Evolutionary conservation across 192 early-diverging fungal genomes (phyloP).

Genomic region (Mortierella antarctica): DNA sequence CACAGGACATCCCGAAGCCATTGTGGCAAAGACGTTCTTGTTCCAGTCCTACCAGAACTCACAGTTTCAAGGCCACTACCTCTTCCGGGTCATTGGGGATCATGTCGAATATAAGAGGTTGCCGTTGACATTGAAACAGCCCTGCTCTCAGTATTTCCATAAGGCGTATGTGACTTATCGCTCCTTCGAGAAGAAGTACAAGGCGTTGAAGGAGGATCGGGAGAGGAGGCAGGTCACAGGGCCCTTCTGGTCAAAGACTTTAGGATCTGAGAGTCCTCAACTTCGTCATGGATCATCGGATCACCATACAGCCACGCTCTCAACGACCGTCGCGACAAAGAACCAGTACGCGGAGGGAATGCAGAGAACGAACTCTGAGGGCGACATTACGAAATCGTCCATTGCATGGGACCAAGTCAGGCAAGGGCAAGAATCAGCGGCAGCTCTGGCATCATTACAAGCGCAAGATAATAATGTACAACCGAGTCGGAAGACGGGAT

Average conservation of each 20-base stretch:
- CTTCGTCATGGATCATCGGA: neutral
- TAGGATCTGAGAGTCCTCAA: neutral
- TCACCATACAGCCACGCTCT: neutral
- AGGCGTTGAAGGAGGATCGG: slow-evolving; percentile 14
- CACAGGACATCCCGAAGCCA: neutral
- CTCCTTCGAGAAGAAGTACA: slow-evolving; percentile 22
- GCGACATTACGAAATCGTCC: slow-evolving; percentile 18
- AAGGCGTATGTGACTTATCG: slow-evolving; percentile 31
- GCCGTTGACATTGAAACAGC: slow-evolving; percentile 2
- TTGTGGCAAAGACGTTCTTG: slow-evolving; percentile 25
- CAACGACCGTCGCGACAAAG: too few species aligned
- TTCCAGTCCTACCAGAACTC: slow-evolving; percentile 33
- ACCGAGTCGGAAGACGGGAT: neutral
- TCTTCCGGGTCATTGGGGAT: slow-evolving; percentile 29
- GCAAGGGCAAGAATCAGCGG: too few species aligned
- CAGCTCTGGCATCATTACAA: too few species aligned
- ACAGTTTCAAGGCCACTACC: slow-evolving; percentile 30
- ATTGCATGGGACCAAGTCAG: slow-evolving; percentile 27
- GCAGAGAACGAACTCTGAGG: neutral
- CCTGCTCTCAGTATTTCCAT: slow-evolving; percentile 37
- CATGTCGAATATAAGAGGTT: slow-evolving; percentile 40
- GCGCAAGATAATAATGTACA: neutral
- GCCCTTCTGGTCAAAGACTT: neutral
- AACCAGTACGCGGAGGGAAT: neutral
- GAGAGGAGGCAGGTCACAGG: neutral